A percentile compares a stretch with the other conserved stretches of the same genome.
These are phyloP conservation scores for Phytophthora hibernalis DNA, from an alignment of 352 stramenopile species.

Conservation along the genomic window DNA sequence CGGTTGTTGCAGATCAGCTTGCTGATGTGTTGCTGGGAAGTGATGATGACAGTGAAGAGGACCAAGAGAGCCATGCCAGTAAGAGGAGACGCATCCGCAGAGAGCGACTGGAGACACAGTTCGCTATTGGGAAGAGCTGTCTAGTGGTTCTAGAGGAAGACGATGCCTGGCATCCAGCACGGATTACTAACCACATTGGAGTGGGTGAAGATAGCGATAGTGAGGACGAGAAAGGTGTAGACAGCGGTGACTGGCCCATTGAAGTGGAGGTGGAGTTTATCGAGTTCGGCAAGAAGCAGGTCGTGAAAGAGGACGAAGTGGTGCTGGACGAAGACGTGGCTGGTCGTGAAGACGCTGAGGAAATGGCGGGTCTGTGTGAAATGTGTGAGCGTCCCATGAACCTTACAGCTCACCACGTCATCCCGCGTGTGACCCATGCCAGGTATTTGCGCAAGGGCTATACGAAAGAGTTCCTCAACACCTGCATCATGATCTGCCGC, in stretches of 20 bases:
- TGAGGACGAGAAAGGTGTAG: constrained; percentile 8
- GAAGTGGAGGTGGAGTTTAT: constrained; percentile 75
- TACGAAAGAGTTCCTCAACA: constrained; percentile 80
- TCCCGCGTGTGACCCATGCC: constrained; percentile 85
- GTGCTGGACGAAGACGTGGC: constrained; percentile 82
- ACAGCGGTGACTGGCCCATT: constrained; percentile 24
- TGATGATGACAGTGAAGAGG: constrained; percentile 24
- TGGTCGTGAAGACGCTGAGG: constrained; percentile 58
- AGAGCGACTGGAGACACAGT: constrained; percentile 50
- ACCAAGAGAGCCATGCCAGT: constrained; percentile 34
- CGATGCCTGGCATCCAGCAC: constrained; percentile 73
- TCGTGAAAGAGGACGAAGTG: constrained; percentile 58
- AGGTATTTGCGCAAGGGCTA: constrained; percentile 86
- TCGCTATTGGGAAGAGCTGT: constrained; percentile 65
- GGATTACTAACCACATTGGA: constrained; percentile 54
- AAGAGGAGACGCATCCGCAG: constrained; percentile 24
- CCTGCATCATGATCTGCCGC: constrained; percentile 91
- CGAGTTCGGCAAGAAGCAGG: constrained; percentile 81
- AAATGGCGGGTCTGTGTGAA: constrained; percentile 71
- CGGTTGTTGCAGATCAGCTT: constrained; percentile 33
- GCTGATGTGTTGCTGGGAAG: constrained; percentile 22
- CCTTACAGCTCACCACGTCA: constrained; percentile 94
- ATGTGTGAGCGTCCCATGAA: constrained; percentile 94
- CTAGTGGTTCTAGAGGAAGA: constrained; percentile 77
- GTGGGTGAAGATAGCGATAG: constrained; percentile 14